Evolutionary conservation across 2,329 filamentous ascomycete species (phyloP).

Genomic region (Thermothelomyces thermophilus): DNA sequence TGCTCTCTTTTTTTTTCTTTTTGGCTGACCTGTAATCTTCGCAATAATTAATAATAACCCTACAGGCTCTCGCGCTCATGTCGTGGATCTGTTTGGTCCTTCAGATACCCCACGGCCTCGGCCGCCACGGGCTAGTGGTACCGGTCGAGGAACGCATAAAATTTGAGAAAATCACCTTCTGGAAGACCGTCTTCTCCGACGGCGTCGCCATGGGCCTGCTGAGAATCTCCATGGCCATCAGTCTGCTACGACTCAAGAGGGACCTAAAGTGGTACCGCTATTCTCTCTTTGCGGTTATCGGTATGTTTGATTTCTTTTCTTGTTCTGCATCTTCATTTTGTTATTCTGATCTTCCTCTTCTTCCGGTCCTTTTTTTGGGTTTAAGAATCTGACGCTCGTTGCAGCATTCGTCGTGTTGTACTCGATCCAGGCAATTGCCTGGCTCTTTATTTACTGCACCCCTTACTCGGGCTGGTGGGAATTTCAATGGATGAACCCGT

Average conservation of each 20-base stretch:
- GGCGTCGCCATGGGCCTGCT: conserved; percentile 8
- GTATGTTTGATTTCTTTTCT: not conserved
- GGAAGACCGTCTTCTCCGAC: conserved; percentile 14
- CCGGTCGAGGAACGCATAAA: conserved; percentile 2
- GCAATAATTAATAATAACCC: too few species aligned
- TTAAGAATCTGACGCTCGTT: not conserved
- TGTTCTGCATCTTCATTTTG: too few species aligned
- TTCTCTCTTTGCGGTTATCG: conserved; percentile 7
- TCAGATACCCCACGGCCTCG: conserved; percentile 7
- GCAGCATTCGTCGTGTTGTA: conserved; percentile 10
- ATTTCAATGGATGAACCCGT: conserved; percentile 13
- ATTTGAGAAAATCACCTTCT: conserved; percentile 9
- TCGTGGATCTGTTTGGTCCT: conserved; percentile 12
- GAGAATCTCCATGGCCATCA: conserved; percentile 12
- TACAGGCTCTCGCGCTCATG: conserved; percentile 4
- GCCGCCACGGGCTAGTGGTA: conserved; percentile 7
- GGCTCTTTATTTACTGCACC: conserved; percentile 13
- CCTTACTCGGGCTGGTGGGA: conserved; percentile 13
- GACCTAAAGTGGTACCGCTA: conserved; percentile 10
- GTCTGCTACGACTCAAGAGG: conserved; percentile 9
- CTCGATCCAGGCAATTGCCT: conserved; percentile 6
- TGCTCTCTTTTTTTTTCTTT: too few species aligned
- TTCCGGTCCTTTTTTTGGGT: not conserved
- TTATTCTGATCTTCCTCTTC: too few species aligned
- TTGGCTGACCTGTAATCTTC: too few species aligned